Percentiles rank a stretch among this genome's conserved stretches.
phyloP scores from a whole-genome alignment of 2,329 filamentous ascomycete species.

The Aureobasidium sp. region DNA sequence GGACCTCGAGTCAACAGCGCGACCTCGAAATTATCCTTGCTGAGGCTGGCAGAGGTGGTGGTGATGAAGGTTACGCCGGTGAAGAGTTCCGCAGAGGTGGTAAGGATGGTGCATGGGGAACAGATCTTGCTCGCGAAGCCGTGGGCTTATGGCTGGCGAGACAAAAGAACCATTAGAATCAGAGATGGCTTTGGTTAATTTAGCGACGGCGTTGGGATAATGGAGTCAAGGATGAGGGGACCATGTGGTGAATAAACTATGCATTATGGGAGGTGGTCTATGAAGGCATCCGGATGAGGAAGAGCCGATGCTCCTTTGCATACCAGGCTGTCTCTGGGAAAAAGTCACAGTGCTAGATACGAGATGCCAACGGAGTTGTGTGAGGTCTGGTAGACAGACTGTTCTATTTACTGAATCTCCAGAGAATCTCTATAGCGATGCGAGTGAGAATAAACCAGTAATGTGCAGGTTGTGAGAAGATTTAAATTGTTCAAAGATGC shows the following conservation, averaged over 20 bases:
- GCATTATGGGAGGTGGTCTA: constrained; percentile 1
- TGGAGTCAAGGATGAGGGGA: background rate
- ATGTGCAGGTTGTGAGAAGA: background rate
- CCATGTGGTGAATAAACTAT: background rate
- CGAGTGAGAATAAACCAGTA: background rate
- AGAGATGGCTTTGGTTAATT: background rate
- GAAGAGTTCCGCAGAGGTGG: constrained; percentile 66
- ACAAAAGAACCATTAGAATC: constrained; percentile 17
- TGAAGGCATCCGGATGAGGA: background rate
- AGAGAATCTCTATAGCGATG: too few species aligned
- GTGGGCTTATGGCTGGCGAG: constrained; percentile 55
- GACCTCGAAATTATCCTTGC: constrained; percentile 85
- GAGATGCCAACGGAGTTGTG: background rate
- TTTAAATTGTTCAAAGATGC: background rate
- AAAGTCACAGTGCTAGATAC: background rate
- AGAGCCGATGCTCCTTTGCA: background rate
- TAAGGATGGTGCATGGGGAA: constrained; percentile 56
- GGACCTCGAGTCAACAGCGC: constrained; percentile 84
- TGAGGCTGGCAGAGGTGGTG: constrained; percentile 58
- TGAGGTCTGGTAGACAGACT: background rate
- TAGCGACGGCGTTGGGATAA: constrained; percentile 12
- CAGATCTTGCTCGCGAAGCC: constrained; percentile 53
- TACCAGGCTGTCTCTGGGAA: background rate
- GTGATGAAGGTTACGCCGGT: constrained; percentile 43
- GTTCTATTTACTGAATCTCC: background rate